Evolutionary conservation across 345 rosid genomes (phyloP), one percentile per base, ranked within the genome.

Genomic region (Citrus unshiu): DNA sequence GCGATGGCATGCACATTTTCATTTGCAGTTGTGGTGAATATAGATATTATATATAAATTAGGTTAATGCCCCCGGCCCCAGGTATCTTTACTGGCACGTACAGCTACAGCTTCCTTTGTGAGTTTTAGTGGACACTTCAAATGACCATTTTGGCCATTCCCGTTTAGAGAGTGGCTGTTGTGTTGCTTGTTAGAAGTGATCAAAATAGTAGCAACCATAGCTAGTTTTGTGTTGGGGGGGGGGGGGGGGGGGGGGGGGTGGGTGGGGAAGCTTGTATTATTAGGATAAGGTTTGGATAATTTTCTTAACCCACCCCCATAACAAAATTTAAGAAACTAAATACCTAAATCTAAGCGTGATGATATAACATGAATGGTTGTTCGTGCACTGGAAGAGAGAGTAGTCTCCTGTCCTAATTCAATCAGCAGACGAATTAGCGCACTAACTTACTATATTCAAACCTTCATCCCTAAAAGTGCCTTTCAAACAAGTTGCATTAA

Each of bases 201-300:
- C 18, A 46, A 46, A 46, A 0, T 46, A 1, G 13, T 3, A 46
- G 51, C 51, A 12, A 3, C 51, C 51, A 46, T 46, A 13, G 18
- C 51, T 25, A 25, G 25, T 25, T 25, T 25, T 25, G 25, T 25
- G 25, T 25, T 25, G 25, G 25, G 25, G 25, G 25, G 25, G n/a
- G 25, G 25, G 25, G 25, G 25, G 25, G 25, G 25, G 25, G 25
- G 25, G 25, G 25, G 25, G 25, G 25, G 25, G 25, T 25, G 25
- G 25, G 25, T 0, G 25, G 25, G 25, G 25, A 25, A 25, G 68
- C 4, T 65, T 32, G 24, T 74, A 43, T 5, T 39, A 57, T 16
- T 49, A n/a, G 74, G 75, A 65, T 79, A 72, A 37, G 61, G 40
- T 70, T 34, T 61, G 84, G 80, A 61, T 73, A 79, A 76, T 57